Evolutionary conservation across 345 rosid species (phyloP), one percentile per base, ranked within the genome.

Genomic region (Lepidium sativum): DNA sequence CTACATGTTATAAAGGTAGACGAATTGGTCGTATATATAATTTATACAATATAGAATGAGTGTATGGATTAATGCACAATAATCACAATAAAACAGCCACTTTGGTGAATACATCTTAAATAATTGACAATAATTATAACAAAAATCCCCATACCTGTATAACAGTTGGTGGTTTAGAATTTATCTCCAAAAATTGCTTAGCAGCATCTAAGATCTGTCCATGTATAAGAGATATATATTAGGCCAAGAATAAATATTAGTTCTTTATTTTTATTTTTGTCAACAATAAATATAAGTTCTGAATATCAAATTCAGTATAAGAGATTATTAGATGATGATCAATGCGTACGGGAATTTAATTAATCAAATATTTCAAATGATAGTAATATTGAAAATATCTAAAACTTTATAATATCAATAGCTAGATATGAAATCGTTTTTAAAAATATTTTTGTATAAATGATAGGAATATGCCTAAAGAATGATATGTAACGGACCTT

Each of bases 121-220:
- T 27, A 27, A 27, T 27, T 27, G 31, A 6, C 7, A 27, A 27
- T 27, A 27, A 27, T 0, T 6, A 6, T 27, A 1, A 27, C 1
- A 27, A 0, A 25, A 25, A 4, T 14, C 4, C 2, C 5, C 2
- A 3, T 61, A 61, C 67, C 57, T 86, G 89, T 42, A 74, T 54
- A 63, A 86, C 78, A 8, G 86, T 80, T 17, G 77, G 47, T 23
- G 86, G 84, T 9, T 72, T 73, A 17, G 79, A 5, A 6, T 74
- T 69, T 41, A 78, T 57, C 56, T 62, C 57, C 12, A 82, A 63
- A 60, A 32, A 73, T 63, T 62, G 40, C 16, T 6, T 65, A 25
- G 83, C 78, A 57, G 80, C 73, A 37, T 67, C 49, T 11, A 65
- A 67, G 63, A 87, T 29, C 89, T 83, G 77, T 25, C 34, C 70